A percentile compares a stretch with the other conserved stretches of the same genome.
These are phyloP conservation scores for Eucalyptus pauciflora DNA, from an alignment of 345 rosid genomes.

Conservation along the genomic window DNA sequence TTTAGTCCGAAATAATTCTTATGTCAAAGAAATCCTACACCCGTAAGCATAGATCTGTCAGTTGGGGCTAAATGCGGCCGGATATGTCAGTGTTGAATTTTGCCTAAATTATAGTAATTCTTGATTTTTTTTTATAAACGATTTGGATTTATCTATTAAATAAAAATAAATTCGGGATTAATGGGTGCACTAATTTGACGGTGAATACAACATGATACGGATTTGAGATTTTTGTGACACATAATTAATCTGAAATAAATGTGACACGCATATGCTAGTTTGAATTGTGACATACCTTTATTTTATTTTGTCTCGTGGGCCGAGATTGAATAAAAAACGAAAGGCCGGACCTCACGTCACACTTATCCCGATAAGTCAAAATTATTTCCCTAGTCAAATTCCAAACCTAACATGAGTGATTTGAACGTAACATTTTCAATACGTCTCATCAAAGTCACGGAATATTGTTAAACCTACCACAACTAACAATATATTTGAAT, in stretches of 20 bases:
- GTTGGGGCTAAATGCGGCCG: background rate
- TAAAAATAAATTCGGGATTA: background rate
- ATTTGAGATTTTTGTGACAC: background rate
- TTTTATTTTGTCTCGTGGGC: background rate
- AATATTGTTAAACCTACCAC: background rate
- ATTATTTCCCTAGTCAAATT: background rate
- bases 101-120: background rate
- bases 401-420: background rate
- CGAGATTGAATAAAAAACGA: background rate
- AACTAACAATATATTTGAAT: background rate
- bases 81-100: background rate
- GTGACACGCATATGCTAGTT: accelerated
- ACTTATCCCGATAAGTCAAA: background rate
- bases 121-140: background rate
- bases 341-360: accelerated
- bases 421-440: background rate
- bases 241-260: background rate
- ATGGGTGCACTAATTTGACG: background rate
- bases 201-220: background rate
- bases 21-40: background rate
- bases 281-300: accelerated
- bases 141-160: background rate
- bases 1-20: background rate
- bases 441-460: accelerated
- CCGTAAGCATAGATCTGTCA: background rate